These are phyloP conservation scores for Silene uniflora DNA, from an alignment of 148 eudicot species.

Conservation along the genomic window DNA sequence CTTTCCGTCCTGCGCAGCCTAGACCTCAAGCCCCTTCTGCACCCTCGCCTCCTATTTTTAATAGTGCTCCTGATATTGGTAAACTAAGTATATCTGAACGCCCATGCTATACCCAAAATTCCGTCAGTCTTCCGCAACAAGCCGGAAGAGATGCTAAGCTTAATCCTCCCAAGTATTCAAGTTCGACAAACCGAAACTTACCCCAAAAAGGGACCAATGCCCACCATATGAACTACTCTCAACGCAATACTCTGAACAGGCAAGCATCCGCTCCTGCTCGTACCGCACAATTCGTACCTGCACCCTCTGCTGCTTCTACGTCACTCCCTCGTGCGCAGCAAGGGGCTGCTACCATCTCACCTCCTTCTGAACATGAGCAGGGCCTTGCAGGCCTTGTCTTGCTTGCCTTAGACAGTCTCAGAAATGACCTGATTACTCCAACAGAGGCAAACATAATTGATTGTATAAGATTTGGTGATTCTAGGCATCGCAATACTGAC, in stretches of 20 bases:
- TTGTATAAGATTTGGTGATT: constrained; percentile 70
- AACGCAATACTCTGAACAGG: constrained; percentile 31
- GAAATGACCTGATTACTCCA: constrained; percentile 68
- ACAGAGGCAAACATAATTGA: constrained; percentile 71
- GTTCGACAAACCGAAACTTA: constrained; percentile 31
- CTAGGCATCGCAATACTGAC: constrained; percentile 55
- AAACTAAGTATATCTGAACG: constrained; percentile 42
- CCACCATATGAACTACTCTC: constrained; percentile 29
- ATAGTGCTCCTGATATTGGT: constrained; percentile 44
- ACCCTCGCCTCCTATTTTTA: constrained; percentile 29
- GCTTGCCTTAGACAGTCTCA: constrained; percentile 76
- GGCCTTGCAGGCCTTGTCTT: constrained; percentile 70
- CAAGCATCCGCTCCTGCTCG: constrained; percentile 31
- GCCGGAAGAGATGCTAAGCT: constrained; percentile 23
- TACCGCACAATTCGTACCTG: constrained; percentile 32
- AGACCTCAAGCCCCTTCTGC: constrained; percentile 42
- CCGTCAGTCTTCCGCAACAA: constrained; percentile 32
- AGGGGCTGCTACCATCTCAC: constrained; percentile 43
- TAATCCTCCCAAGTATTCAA: constrained; percentile 28
- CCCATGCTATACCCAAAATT: constrained; percentile 34
- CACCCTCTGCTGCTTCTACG: constrained; percentile 23
- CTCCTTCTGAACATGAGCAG: constrained; percentile 67
- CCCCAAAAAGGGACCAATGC: constrained; percentile 39
- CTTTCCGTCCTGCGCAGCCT: constrained; percentile 31
- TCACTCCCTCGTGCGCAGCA: constrained; percentile 6